Base-by-base conservation (phyloP, 805 yeast species). In the Wickerhamiella azymoides region DNA sequence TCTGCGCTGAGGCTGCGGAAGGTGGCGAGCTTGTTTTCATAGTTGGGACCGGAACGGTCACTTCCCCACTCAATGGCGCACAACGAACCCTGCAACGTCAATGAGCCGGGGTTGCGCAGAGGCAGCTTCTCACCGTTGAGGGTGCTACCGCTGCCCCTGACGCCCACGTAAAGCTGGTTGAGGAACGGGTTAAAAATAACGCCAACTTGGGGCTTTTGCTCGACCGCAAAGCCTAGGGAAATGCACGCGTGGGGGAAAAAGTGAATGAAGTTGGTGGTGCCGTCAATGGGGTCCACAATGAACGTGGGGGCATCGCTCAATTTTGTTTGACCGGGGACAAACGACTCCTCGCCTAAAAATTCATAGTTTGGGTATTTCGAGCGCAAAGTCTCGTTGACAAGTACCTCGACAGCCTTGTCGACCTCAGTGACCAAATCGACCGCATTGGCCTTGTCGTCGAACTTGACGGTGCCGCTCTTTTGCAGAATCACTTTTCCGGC, bases 221-320 rank as follows among this genome's bases (percentile, higher is more conserved):
- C 56, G 14, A 72, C 58, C 1, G 79, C 67, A 45, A 77, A 67
- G 0, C 82, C 82, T 33, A 77, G 55, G 0, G 82, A 77, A 41
- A 75, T 74, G 59, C 81, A 77, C 38, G 77, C 70, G 56, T 67
- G 72, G 1, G 82, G 83, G 61, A 73, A 77, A 39, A 66, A 69
- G 57, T 77, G 83, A 43, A 77, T 69, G 58, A 77, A 77, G 58
- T 77, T 73, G 5, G 80, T 76, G 1, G 83, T 77, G 10, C 82
- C 82, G 52, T 76, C 80, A 56, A 75, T 72, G 36, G 80, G 80
- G 54, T 77, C 82, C 16, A 77, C 78, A 46, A 77, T 70, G 54
- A 77, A 77, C 1, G 81, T 76, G 17, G 82, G 82, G 3, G 63
- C 72, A 36, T 67, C 67, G 1, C 71, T 62, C 13, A 77, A 61